Percentiles rank a stretch among this genome's conserved stretches.
Conservation (phyloP, 2,329 filamentous ascomycete species). For the Dactylellina haptotyla region DNA sequence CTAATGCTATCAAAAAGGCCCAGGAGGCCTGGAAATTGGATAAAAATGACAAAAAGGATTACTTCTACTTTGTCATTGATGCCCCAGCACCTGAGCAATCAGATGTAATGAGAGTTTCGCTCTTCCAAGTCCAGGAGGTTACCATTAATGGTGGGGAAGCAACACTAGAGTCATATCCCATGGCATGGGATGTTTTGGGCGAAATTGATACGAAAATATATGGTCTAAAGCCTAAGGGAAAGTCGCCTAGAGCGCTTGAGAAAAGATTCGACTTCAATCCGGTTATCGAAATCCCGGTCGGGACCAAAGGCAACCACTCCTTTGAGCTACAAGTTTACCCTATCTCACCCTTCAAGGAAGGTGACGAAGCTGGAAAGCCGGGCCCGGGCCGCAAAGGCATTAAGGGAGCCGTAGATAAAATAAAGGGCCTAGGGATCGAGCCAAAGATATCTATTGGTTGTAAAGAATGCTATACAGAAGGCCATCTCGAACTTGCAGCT, state of each 20-base stretch:
- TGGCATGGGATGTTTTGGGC: not conserved
- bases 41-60: not conserved
- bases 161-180: not conserved
- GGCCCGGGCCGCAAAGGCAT: not conserved
- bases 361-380: no score
- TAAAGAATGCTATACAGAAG: no score
- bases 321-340: no score
- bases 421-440: not conserved
- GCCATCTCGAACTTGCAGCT: not conserved
- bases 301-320: not conserved
- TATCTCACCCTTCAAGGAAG: no score
- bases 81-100: no score
- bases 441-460: no score
- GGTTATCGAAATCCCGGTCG: not conserved
- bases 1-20: not conserved
- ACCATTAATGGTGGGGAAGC: not conserved
- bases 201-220: not conserved
- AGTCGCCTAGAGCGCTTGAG: not conserved
- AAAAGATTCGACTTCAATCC: not conserved
- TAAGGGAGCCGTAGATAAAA: not conserved
- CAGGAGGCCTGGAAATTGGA: not conserved
- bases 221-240: not conserved
- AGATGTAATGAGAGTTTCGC: not conserved
- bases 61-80: not conserved
- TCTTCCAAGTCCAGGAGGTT: not conserved